Percentiles rank a stretch among this genome's conserved stretches.
These are phyloP conservation scores for Paramecium primaurelia DNA, from an alignment of 73 alveolate species.

Conservation along the genomic window DNA sequence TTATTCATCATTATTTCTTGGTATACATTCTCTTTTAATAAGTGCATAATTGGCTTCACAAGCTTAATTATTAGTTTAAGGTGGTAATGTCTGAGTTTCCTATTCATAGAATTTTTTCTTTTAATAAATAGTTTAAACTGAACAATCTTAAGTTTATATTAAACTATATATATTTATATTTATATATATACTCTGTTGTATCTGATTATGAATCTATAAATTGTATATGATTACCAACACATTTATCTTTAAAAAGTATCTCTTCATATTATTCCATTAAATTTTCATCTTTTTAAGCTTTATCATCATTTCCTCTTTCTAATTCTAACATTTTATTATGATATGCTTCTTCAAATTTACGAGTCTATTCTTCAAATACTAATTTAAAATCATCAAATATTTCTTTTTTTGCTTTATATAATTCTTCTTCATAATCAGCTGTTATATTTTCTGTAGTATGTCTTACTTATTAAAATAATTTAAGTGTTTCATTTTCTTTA, in stretches of 20 bases:
- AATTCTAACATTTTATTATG: neutral
- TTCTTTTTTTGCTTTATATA: slow-evolving; percentile 13
- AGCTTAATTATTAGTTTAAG: neutral
- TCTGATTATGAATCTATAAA: neutral
- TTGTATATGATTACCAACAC: neutral
- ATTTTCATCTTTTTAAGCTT: neutral
- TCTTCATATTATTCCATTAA: neutral
- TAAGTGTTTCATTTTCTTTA: slow-evolving; percentile 25
- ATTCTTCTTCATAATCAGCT: slow-evolving; percentile 15
- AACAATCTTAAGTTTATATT: neutral
- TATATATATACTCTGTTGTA: neutral
- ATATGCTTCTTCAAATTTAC: slow-evolving; percentile 37
- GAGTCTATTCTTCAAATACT: slow-evolving; percentile 4
- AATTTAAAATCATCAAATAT: slow-evolving; percentile 30
- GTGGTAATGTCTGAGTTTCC: neutral
- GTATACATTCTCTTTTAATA: slow-evolving; percentile 39
- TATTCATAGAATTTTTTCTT: neutral
- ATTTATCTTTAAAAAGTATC: slow-evolving; percentile 4
- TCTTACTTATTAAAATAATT: neutral
- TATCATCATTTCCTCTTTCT: slow-evolving; percentile 3
- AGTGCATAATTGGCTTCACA: neutral
- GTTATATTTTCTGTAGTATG: neutral
- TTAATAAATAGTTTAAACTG: neutral
- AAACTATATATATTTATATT: neutral
- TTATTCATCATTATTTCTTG: slow-evolving; percentile 25